Evolutionary conservation across 768 basidiomycete species (phyloP).

Genomic region (Pulveroboletus sp.): DNA sequence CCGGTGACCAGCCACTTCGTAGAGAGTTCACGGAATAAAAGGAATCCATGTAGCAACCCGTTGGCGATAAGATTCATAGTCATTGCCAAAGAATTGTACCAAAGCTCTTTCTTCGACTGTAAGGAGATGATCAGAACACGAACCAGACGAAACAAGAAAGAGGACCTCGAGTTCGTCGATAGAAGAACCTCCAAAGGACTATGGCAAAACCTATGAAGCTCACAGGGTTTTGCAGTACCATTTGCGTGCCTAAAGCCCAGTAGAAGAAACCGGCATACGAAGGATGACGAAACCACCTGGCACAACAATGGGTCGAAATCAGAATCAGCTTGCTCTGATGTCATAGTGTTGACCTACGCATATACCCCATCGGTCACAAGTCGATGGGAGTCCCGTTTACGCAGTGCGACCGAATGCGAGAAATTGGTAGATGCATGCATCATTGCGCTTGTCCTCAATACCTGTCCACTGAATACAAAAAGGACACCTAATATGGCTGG

Average conservation of each 20-base stretch:
- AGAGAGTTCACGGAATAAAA: constrained; percentile 57
- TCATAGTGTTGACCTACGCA: constrained; percentile 48
- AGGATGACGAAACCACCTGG: constrained; percentile 74
- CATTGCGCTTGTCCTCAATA: constrained; percentile 89
- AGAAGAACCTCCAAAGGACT: constrained; percentile 87
- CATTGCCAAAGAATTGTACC: constrained; percentile 85
- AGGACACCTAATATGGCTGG: constrained; percentile 49
- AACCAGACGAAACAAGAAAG: constrained; percentile 5
- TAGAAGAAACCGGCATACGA: constrained; percentile 98
- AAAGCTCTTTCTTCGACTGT: constrained; percentile 81
- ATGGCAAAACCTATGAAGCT: constrained; percentile 63
- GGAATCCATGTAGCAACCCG: constrained; percentile 87
- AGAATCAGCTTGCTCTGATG: neutral
- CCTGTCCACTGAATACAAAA: constrained; percentile 69
- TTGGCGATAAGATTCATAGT: constrained; percentile 74
- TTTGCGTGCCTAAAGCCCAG: constrained; percentile 94
- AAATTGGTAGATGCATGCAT: constrained; percentile 93
- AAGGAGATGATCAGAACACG: constrained; percentile 3
- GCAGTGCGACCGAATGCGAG: constrained; percentile 81
- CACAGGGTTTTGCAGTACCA: constrained; percentile 84
- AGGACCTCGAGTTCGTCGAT: constrained; percentile 73
- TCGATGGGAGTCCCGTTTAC: constrained; percentile 67
- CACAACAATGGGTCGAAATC: neutral
- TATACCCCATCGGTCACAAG: constrained; percentile 92
- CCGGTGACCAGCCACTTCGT: neutral